A percentile compares a stretch with the other conserved stretches of the same genome.
Conservation (phyloP, 495 filamentous ascomycete species). For the Extremus antarcticus region DNA sequence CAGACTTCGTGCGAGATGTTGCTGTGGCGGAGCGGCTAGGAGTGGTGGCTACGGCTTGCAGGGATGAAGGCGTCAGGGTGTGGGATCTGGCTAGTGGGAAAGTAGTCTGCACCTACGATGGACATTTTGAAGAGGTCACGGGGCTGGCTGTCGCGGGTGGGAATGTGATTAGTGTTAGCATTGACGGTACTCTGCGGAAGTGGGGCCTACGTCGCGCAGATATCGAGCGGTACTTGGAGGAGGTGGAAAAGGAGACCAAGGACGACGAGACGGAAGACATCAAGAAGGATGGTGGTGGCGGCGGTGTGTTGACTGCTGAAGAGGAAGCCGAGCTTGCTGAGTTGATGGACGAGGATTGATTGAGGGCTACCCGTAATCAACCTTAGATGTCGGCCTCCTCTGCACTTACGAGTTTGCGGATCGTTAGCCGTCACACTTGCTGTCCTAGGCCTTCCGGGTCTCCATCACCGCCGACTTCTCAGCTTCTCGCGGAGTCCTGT, state of each 20-base stretch:
- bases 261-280: slow-evolving; percentile 40
- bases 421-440: too few relatives aligned
- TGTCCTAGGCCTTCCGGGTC: too few relatives aligned
- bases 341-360: slow-evolving; percentile 57
- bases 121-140: slow-evolving; percentile 89
- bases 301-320: slow-evolving; percentile 56
- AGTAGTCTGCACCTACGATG: slow-evolving; percentile 63
- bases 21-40: slow-evolving; percentile 55
- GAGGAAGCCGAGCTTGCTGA: slow-evolving; percentile 82
- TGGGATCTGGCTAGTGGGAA: slow-evolving; percentile 73
- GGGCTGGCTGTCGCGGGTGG: slow-evolving; percentile 54
- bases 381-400: too few relatives aligned
- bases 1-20: slow-evolving; percentile 81
- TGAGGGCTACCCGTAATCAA: too few relatives aligned
- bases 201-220: slow-evolving; percentile 63
- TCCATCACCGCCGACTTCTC: too few relatives aligned
- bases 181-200: slow-evolving; percentile 75
- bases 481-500: too few relatives aligned
- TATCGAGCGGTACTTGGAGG: slow-evolving; percentile 39
- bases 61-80: slow-evolving; percentile 83
- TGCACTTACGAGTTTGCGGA: too few relatives aligned
- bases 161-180: slow-evolving; percentile 63
- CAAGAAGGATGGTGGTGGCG: slow-evolving; percentile 34
- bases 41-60: slow-evolving; percentile 83
- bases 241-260: slow-evolving; percentile 26